These are phyloP conservation scores for Sclerotinia glacialis DNA, from an alignment of 2,329 filamentous ascomycete genomes.

Conservation along the genomic window DNA sequence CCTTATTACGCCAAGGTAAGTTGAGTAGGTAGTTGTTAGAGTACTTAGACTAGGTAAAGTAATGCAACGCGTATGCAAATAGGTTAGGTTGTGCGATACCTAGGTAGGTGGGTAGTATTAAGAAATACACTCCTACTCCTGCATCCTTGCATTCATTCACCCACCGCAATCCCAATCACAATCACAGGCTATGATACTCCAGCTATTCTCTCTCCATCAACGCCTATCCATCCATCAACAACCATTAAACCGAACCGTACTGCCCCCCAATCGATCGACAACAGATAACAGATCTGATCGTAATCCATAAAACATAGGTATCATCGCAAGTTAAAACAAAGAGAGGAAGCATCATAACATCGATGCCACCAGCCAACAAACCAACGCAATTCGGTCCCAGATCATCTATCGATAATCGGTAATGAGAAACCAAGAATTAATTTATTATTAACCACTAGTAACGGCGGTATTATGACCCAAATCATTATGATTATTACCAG, in stretches of 20 bases:
- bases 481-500: neutral
- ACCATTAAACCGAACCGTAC: neutral
- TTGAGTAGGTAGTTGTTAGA: too few relatives aligned
- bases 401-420: neutral
- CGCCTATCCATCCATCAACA: too few relatives aligned
- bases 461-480: neutral
- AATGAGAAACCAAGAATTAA: neutral
- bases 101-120: constrained; percentile 5
- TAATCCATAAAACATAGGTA: neutral
- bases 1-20: neutral
- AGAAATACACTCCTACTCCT: neutral
- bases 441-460: neutral
- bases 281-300: neutral
- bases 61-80: neutral
- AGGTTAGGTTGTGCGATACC: neutral
- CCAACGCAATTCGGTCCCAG: neutral
- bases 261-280: too few relatives aligned
- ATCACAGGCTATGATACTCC: too few relatives aligned
- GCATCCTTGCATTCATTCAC: neutral
- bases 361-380: neutral
- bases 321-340: neutral
- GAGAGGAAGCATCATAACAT: neutral
- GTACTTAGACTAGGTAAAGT: neutral
- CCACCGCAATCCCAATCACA: too few relatives aligned
- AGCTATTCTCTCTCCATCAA: too few relatives aligned